phyloP scores from a whole-genome alignment of 164 flowering plant genomes.

The Aristolochia californica region DNA sequence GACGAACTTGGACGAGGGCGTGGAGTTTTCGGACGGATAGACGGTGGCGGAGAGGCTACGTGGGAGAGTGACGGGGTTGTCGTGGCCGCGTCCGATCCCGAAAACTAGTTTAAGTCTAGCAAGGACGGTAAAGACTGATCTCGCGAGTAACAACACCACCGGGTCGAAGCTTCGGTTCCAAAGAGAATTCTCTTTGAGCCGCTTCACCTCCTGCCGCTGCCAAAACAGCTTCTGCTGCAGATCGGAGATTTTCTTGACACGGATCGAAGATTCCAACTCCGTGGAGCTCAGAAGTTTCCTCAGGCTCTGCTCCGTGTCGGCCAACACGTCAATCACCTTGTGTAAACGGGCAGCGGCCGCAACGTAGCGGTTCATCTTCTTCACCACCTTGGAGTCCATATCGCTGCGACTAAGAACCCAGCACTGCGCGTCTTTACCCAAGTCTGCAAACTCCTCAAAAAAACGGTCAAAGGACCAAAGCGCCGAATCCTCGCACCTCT shows the following conservation, averaged over 20 bases:
- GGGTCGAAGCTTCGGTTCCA: constrained; percentile 67
- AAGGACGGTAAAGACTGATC: constrained; percentile 48
- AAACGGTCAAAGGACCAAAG: constrained; percentile 32
- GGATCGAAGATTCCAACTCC: constrained; percentile 13
- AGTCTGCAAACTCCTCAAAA: constrained; percentile 44
- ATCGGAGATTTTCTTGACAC: constrained; percentile 40
- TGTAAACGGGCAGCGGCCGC: constrained; percentile 34
- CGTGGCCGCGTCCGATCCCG: constrained; percentile 26
- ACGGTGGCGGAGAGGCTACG: constrained; percentile 64
- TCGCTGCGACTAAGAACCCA: constrained; percentile 52
- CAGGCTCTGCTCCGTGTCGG: constrained; percentile 30
- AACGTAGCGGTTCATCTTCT: constrained; percentile 52
- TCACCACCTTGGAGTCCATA: constrained; percentile 38
- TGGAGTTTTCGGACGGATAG: constrained; percentile 38
- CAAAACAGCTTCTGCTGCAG: constrained; percentile 55
- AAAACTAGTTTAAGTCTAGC: constrained; percentile 64
- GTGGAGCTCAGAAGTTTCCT: constrained; percentile 23
- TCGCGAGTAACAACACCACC: constrained; percentile 33
- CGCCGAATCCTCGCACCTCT: constrained; percentile 27
- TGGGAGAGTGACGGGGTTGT: constrained; percentile 17
- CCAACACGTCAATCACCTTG: constrained; percentile 56
- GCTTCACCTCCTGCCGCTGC: constrained; percentile 63
- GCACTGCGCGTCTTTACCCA: constrained; percentile 37
- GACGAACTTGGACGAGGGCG: constrained; percentile 17
- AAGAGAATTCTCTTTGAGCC: constrained; percentile 48